A percentile compares a stretch with the other conserved stretches of the same genome.
phyloP scores from a whole-genome alignment of 2,329 filamentous ascomycete genomes.

The Lasiodiplodia hormozganensis region DNA sequence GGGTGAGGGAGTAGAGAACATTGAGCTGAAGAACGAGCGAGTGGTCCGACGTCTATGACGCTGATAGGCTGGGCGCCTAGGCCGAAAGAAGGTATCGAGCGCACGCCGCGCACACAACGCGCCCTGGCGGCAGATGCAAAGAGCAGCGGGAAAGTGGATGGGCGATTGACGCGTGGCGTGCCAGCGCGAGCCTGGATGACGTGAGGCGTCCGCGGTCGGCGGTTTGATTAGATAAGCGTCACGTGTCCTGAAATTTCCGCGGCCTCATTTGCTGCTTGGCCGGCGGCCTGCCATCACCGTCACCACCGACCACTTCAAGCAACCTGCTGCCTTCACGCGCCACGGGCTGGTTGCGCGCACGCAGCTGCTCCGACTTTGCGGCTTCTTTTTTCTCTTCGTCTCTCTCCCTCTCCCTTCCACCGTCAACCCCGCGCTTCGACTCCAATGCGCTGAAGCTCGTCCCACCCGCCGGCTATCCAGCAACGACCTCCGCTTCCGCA shows the following conservation, averaged over 20 bases:
- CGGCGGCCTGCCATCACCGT: conserved; percentile 14
- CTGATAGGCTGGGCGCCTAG: conserved; percentile 17
- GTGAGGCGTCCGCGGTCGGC: conserved; percentile 3
- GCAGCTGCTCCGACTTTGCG: neutral
- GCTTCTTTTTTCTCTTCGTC: neutral
- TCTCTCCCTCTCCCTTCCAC: neutral
- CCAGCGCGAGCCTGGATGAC: conserved; percentile 5
- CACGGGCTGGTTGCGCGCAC: conserved; percentile 24
- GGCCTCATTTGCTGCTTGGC: conserved; percentile 25
- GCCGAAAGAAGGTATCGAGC: conserved; percentile 8
- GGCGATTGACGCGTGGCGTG: neutral
- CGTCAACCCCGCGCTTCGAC: neutral
- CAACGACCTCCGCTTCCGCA: conserved; percentile 25
- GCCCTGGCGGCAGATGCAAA: neutral
- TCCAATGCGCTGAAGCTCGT: conserved; percentile 27
- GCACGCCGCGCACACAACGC: conserved; percentile 12
- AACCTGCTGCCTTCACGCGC: conserved; percentile 15
- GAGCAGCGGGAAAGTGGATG: neutral
- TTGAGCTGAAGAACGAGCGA: neutral
- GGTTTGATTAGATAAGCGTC: conserved; percentile 23
- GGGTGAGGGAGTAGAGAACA: conserved; percentile 1
- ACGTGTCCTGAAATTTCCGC: conserved; percentile 22
- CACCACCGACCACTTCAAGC: conserved; percentile 7
- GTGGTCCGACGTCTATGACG: conserved; percentile 25
- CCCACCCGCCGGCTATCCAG: conserved; percentile 22